Evolutionary conservation across 2,329 filamentous ascomycete species (phyloP).

Genomic region (Pleoardoris graminearum): DNA sequence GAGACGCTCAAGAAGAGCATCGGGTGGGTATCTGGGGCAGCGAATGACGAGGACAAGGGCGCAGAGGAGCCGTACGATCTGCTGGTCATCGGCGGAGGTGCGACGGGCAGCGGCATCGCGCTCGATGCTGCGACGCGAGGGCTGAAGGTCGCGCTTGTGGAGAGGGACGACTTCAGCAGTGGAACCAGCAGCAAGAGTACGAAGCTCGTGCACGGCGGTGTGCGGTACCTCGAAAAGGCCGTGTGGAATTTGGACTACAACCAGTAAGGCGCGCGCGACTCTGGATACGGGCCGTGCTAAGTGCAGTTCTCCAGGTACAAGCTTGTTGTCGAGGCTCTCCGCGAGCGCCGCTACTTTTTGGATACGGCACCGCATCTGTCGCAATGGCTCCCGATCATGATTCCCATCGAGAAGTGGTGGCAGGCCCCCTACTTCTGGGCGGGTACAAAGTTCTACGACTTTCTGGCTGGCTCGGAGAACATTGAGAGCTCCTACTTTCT

Average conservation of each 20-base stretch:
- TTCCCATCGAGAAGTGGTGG: constrained; percentile 82
- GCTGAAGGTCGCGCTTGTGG: constrained; percentile 77
- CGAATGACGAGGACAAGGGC: constrained; percentile 24
- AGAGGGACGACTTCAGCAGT: constrained; percentile 80
- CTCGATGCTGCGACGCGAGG: constrained; percentile 79
- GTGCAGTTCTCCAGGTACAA: constrained; percentile 53
- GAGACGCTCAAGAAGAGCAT: constrained; percentile 48
- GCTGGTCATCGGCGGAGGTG: constrained; percentile 76
- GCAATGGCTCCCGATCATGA: constrained; percentile 79
- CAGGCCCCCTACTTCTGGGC: constrained; percentile 80
- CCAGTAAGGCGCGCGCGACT: constrained; percentile 56
- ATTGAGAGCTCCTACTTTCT: constrained; percentile 90
- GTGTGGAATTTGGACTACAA: constrained; percentile 84
- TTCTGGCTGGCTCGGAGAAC: constrained; percentile 81
- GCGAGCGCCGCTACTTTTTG: constrained; percentile 81
- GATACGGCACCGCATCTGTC: constrained; percentile 82
- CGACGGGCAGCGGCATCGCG: constrained; percentile 78
- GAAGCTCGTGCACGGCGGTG: constrained; percentile 83
- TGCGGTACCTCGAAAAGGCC: constrained; percentile 83
- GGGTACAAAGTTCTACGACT: constrained; percentile 81
- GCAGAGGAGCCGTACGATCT: constrained; percentile 69
- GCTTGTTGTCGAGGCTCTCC: constrained; percentile 78
- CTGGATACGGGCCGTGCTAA: constrained; percentile 8
- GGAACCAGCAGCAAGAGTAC: constrained; percentile 87
- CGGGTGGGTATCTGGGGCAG: constrained; percentile 26